A percentile compares a stretch with the other conserved stretches of the same genome.
phyloP scores from a whole-genome alignment of 2,329 filamentous ascomycete genomes.

The Aureobasidium zeae region DNA sequence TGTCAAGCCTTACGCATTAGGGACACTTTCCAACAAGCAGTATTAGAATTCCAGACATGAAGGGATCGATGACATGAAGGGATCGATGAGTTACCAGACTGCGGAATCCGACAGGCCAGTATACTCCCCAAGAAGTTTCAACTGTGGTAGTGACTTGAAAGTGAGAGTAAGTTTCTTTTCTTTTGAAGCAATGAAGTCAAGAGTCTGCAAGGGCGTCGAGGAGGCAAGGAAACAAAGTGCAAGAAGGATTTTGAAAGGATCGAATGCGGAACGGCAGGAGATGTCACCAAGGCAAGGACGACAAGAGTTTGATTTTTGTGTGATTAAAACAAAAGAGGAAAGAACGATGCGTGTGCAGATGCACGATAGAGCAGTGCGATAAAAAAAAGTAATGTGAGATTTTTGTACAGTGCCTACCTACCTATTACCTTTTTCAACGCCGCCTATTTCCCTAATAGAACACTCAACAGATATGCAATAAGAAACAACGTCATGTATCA shows the following conservation, averaged over 20 bases:
- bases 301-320: not conserved
- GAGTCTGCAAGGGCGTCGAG: too few relatives aligned
- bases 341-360: not conserved
- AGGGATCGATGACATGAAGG: too few relatives aligned
- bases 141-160: too few relatives aligned
- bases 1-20: too few relatives aligned
- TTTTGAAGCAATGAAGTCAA: too few relatives aligned
- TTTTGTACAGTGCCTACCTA: slow-evolving; percentile 13
- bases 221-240: not conserved
- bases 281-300: not conserved
- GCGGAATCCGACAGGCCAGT: too few relatives aligned
- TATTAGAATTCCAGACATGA: too few relatives aligned
- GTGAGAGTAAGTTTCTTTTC: too few relatives aligned
- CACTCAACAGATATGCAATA: slow-evolving; percentile 8
- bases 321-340: not conserved
- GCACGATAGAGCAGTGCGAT: not conserved
- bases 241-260: not conserved
- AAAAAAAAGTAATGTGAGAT: not conserved
- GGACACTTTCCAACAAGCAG: too few relatives aligned
- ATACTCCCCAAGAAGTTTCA: too few relatives aligned
- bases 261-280: not conserved
- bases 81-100: too few relatives aligned
- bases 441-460: not conserved
- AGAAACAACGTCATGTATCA: not conserved
- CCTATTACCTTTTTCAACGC: slow-evolving; percentile 15